phyloP scores from a whole-genome alignment of 305 asterid species.

The Ruellia speciosa region DNA sequence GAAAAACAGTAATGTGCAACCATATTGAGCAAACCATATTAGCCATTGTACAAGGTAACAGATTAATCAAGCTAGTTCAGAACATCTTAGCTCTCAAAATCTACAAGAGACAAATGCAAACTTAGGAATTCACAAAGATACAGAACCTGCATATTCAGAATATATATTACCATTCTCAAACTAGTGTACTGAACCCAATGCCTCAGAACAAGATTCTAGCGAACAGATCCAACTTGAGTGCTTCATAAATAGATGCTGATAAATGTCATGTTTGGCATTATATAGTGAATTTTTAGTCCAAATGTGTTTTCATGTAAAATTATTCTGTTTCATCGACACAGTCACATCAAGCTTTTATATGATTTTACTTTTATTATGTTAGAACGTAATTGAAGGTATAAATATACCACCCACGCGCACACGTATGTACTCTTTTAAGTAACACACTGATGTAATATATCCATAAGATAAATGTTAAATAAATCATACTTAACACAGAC shows the following conservation, averaged over 20 bases:
- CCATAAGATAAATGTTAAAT: too few relatives aligned
- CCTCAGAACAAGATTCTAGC: too few relatives aligned
- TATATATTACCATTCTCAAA: not conserved
- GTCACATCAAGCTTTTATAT: not conserved
- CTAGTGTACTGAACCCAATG: too few relatives aligned
- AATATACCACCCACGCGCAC: not conserved
- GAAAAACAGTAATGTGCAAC: constrained; percentile 9
- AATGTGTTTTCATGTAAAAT: too few relatives aligned
- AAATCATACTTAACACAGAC: too few relatives aligned
- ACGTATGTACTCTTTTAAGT: not conserved
- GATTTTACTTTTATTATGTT: not conserved
- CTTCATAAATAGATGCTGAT: too few relatives aligned
- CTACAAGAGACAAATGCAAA: constrained; percentile 6
- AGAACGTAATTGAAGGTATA: not conserved
- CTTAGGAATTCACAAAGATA: constrained; percentile 5
- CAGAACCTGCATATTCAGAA: not conserved
- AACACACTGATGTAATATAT: too few relatives aligned
- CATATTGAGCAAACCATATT: constrained; percentile 15
- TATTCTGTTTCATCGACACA: not conserved
- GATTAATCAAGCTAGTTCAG: constrained; percentile 11
- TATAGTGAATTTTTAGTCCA: too few relatives aligned
- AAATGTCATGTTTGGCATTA: too few relatives aligned
- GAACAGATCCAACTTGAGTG: too few relatives aligned
- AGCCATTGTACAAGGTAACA: constrained; percentile 1
- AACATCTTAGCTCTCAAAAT: not conserved